A percentile compares a stretch with the other conserved stretches of the same genome.
Evolutionary conservation across 805 yeast species (phyloP).

Genomic region (Candida vaughaniae): DNA sequence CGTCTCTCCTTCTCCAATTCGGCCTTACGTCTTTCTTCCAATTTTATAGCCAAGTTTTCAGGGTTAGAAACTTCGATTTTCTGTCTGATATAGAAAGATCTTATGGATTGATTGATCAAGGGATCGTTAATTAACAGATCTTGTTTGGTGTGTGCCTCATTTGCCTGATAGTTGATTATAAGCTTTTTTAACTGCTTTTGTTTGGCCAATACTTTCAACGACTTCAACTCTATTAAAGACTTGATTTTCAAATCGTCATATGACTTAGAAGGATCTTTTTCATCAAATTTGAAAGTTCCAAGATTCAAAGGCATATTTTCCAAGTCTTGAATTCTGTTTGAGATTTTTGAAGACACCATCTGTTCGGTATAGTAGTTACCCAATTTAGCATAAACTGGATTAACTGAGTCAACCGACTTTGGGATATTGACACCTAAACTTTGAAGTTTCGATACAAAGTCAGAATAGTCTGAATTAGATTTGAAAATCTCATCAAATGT

Average conservation of each 20-base stretch:
- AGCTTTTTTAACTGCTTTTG: conserved; percentile 70
- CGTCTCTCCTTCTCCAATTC: conserved; percentile 53
- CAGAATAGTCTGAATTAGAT: conserved; percentile 6
- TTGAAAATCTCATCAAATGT: conserved; percentile 11
- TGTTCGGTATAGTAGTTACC: conserved; percentile 55
- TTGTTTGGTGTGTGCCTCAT: conserved; percentile 55
- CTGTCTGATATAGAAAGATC: conserved; percentile 65
- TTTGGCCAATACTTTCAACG: conserved; percentile 60
- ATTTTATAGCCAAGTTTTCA: conserved; percentile 69
- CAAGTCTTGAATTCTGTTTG: conserved; percentile 56
- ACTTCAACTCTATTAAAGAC: conserved; percentile 68
- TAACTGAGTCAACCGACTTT: conserved; percentile 15
- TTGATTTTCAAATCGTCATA: conserved; percentile 60
- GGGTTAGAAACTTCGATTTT: conserved; percentile 74
- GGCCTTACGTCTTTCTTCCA: conserved; percentile 67
- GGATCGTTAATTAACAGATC: conserved; percentile 53
- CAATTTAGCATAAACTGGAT: conserved; percentile 38
- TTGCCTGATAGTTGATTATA: conserved; percentile 51
- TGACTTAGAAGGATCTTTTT: conserved; percentile 27
- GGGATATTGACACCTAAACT: conserved; percentile 38
- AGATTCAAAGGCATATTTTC: conserved; percentile 69
- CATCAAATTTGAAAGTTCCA: conserved; percentile 51
- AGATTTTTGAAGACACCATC: conserved; percentile 51
- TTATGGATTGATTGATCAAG: conserved; percentile 61
- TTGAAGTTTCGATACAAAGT: conserved; percentile 36